These are phyloP conservation scores for Colletotrichum scovillei DNA, from an alignment of 2,329 filamentous ascomycete species.

Conservation along the genomic window DNA sequence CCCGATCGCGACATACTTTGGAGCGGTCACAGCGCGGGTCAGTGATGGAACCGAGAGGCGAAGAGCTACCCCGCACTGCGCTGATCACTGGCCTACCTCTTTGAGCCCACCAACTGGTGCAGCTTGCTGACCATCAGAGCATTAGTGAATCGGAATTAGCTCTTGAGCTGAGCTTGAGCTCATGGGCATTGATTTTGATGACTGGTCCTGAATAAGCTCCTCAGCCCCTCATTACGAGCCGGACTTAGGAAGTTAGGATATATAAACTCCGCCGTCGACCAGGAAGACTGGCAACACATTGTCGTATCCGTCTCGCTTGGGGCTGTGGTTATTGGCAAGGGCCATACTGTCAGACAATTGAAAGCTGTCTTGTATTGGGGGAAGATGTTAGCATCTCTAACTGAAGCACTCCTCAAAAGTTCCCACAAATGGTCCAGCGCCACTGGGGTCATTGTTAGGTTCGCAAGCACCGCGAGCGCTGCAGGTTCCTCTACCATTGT, in stretches of 20 bases:
- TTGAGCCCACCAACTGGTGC: not conserved
- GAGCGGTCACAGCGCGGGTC: slow-evolving; percentile 27
- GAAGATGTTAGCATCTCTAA: not conserved
- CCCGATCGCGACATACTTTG: slow-evolving; percentile 21
- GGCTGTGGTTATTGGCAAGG: not conserved
- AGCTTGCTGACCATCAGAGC: slow-evolving; percentile 1
- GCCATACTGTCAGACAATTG: not conserved
- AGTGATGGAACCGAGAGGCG: slow-evolving; percentile 1
- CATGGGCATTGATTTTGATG: not conserved
- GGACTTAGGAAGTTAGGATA: slow-evolving; percentile 2
- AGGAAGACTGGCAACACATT: too few relatives aligned
- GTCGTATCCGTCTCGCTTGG: too few relatives aligned
- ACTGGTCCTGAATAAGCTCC: too few relatives aligned
- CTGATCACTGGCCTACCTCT: slow-evolving; percentile 5
- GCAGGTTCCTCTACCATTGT: slow-evolving; percentile 1
- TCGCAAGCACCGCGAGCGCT: not conserved
- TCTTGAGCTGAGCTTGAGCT: not conserved
- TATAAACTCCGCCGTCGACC: not conserved
- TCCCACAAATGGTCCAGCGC: not conserved
- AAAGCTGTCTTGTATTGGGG: too few relatives aligned
- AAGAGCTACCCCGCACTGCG: slow-evolving; percentile 23
- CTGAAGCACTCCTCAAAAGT: slow-evolving; percentile 3
- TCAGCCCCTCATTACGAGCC: too few relatives aligned
- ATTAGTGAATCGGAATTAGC: not conserved
- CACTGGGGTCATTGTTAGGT: not conserved